phyloP scores from a whole-genome alignment of 805 yeast species.

The Kockiozyma suomiensis region DNA sequence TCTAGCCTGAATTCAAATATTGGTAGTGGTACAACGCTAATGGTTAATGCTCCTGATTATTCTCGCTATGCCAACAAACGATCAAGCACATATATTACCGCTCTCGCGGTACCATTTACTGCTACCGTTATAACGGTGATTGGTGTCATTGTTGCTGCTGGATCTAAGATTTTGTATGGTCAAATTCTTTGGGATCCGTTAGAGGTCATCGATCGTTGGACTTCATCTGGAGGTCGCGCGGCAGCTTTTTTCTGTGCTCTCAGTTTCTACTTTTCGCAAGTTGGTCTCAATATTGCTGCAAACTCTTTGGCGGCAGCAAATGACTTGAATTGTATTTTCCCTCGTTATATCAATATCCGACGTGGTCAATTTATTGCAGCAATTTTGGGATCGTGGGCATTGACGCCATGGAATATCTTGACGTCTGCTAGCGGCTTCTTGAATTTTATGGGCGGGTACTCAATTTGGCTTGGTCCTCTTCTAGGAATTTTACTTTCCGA shows the following conservation, averaged over 20 bases:
- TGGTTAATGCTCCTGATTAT: constrained; percentile 54
- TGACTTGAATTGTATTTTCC: constrained; percentile 45
- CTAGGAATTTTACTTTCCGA: constrained; percentile 47
- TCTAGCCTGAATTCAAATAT: constrained; percentile 57
- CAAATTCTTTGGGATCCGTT: constrained; percentile 34
- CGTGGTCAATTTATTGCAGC: constrained; percentile 48
- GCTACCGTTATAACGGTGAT: constrained; percentile 25
- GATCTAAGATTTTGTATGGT: constrained; percentile 32
- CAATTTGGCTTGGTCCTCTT: constrained; percentile 49
- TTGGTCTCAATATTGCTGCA: constrained; percentile 69
- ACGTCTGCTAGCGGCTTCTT: constrained; percentile 46
- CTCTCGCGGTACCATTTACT: constrained; percentile 26
- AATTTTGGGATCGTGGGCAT: constrained; percentile 42
- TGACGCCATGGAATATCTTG: constrained; percentile 49
- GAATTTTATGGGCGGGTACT: constrained; percentile 45
- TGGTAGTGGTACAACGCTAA: constrained; percentile 44
- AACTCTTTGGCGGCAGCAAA: constrained; percentile 49
- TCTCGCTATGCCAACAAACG: constrained; percentile 51
- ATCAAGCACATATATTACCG: constrained; percentile 11
- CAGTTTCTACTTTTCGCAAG: constrained; percentile 65
- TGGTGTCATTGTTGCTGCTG: constrained; percentile 32
- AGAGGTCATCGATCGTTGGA: constrained; percentile 26
- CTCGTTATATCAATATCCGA: constrained; percentile 59
- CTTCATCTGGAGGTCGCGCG: constrained; percentile 33
- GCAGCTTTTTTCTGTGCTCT: constrained; percentile 33